Evolutionary conservation across 345 rosid genomes (phyloP).

Genomic region (Pelargonium nanum): DNA sequence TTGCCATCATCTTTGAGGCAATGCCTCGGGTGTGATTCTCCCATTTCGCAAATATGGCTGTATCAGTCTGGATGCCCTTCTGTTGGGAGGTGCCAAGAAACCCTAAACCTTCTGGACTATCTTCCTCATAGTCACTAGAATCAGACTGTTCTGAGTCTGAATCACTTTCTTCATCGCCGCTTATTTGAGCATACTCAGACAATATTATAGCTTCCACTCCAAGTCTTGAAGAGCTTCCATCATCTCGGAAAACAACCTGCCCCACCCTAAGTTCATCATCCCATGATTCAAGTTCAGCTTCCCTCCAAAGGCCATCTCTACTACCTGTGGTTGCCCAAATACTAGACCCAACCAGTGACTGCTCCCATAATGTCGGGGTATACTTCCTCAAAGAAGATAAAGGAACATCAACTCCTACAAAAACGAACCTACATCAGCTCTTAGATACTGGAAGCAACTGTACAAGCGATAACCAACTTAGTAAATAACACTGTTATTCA

Average conservation of each 20-base stretch:
- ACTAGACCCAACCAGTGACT: conserved; percentile 72
- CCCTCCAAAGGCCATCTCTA: conserved; percentile 53
- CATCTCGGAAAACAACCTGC: conserved; percentile 58
- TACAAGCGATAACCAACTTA: conserved; percentile 7
- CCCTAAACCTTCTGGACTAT: conserved; percentile 52
- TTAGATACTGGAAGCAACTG: conserved; percentile 4
- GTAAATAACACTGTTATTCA: background rate
- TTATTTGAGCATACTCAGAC: conserved; percentile 48
- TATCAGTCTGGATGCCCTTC: conserved; percentile 68
- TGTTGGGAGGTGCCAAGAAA: conserved; percentile 42
- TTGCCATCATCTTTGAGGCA: conserved; percentile 97
- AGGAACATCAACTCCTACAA: conserved; percentile 66
- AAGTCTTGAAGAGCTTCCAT: conserved; percentile 54
- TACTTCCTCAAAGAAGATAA: conserved; percentile 65
- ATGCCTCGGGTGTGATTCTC: conserved; percentile 92
- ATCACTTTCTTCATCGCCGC: conserved; percentile 53
- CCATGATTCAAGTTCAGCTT: conserved; percentile 93
- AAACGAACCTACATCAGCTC: conserved; percentile 16
- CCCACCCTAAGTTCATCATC: conserved; percentile 52
- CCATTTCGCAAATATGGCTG: conserved; percentile 81
- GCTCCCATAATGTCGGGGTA: conserved; percentile 51
- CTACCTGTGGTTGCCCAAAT: conserved; percentile 63
- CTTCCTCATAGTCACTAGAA: conserved; percentile 57
- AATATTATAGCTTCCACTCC: conserved; percentile 46
- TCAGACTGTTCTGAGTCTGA: conserved; percentile 38